These are phyloP conservation scores for Biscutella laevigata DNA, from an alignment of 441 rosid genomes.

Conservation along the genomic window DNA sequence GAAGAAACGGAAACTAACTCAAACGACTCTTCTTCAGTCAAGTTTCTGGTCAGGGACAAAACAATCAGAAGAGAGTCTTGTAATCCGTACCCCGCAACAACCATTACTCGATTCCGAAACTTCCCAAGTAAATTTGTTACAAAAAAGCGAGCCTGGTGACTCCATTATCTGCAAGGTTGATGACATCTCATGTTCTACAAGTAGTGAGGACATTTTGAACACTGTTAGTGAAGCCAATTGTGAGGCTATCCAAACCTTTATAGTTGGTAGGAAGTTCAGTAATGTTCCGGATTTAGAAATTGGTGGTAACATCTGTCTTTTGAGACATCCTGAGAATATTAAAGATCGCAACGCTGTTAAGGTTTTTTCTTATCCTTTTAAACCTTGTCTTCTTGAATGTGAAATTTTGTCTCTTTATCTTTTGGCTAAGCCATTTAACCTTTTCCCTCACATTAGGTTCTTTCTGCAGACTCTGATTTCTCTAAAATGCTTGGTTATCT, in stretches of 20 bases:
- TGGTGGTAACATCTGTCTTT: constrained; percentile 44
- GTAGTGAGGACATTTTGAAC: constrained; percentile 14
- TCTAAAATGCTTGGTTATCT: constrained; percentile 63
- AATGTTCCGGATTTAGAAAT: constrained; percentile 39
- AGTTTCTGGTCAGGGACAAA: constrained; percentile 37
- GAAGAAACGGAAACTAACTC: constrained; percentile 66
- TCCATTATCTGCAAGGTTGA: constrained; percentile 22
- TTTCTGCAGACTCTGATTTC: constrained; percentile 37
- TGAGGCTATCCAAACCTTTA: constrained; percentile 48
- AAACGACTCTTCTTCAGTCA: constrained; percentile 66
- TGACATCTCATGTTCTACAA: constrained; percentile 18
- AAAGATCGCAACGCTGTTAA: constrained; percentile 72
- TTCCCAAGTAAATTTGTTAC: background rate
- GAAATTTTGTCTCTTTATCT: background rate
- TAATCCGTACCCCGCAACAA: background rate
- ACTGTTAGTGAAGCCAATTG: constrained; percentile 26
- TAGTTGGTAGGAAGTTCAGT: constrained; percentile 74
- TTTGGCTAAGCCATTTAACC: background rate
- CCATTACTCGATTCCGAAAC: constrained; percentile 5
- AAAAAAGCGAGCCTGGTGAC: constrained; percentile 4
- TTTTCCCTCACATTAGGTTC: constrained; percentile 38
- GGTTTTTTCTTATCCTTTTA: constrained; percentile 30
- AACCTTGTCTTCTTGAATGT: constrained; percentile 2
- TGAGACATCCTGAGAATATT: constrained; percentile 61
- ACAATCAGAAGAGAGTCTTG: constrained; percentile 13